Conservation (phyloP, 73 alveolate genomes). For the Halteria grandinella region DNA sequence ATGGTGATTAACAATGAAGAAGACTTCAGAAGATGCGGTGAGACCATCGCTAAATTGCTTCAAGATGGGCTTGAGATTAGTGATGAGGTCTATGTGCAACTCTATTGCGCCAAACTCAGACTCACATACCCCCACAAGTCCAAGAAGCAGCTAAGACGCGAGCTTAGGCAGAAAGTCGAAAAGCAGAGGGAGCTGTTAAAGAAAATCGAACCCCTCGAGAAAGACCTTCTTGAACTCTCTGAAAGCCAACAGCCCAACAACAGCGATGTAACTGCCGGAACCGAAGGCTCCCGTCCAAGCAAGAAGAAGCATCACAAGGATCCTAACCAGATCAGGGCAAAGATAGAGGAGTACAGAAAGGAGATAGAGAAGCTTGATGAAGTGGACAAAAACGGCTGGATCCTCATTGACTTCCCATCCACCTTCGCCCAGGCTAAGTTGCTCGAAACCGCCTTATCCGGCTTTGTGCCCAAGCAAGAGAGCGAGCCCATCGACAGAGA, state of each 20-base stretch:
- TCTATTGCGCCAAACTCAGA: constrained; percentile 71
- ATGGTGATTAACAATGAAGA: constrained; percentile 38
- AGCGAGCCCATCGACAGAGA: constrained; percentile 64
- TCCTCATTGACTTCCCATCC: constrained; percentile 92
- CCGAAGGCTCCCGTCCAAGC: no score
- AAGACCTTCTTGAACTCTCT: no score
- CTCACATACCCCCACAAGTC: constrained; percentile 76
- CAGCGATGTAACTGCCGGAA: neutral
- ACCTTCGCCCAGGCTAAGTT: constrained; percentile 88
- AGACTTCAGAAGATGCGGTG: constrained; percentile 59
- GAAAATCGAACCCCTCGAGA: constrained; percentile 56
- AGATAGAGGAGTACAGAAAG: constrained; percentile 59
- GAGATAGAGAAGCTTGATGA: constrained; percentile 69
- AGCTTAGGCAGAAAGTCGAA: constrained; percentile 69
- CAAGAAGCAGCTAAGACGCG: constrained; percentile 64
- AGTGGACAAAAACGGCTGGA: constrained; percentile 86
- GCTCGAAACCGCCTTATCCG: constrained; percentile 87
- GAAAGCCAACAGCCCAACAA: neutral
- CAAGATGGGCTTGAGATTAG: constrained; percentile 81
- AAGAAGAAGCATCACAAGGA: constrained; percentile 66
- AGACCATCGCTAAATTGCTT: constrained; percentile 60
- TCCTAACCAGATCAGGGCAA: constrained; percentile 60
- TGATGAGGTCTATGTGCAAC: constrained; percentile 82
- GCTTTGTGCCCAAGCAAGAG: constrained; percentile 85
- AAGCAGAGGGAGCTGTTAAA: constrained; percentile 73